A percentile compares a stretch with the other conserved stretches of the same genome.
Conservation (phyloP, 345 rosid genomes). For the Pistacia vera region DNA sequence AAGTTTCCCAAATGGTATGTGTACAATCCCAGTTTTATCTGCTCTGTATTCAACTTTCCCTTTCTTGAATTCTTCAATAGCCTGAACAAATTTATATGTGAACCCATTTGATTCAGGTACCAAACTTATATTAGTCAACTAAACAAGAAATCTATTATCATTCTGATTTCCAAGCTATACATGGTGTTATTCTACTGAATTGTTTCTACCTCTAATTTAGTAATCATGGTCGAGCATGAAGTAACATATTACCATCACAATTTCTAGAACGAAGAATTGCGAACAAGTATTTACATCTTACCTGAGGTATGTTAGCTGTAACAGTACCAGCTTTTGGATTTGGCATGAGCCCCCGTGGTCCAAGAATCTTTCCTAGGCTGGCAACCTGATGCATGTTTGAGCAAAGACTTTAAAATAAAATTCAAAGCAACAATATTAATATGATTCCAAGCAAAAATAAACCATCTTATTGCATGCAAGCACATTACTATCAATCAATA, state of each 20-base stretch:
- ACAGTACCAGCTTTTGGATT: constrained; percentile 99
- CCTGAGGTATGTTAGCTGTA: constrained; percentile 87
- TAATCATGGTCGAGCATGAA: constrained; percentile 5
- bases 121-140: not conserved
- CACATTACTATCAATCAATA: not conserved
- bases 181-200: not conserved
- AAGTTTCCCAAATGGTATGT: constrained; percentile 85
- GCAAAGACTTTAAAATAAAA: constrained; percentile 12
- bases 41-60: constrained; percentile 95
- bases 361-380: constrained; percentile 90
- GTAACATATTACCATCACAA: not conserved
- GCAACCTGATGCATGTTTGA: constrained; percentile 66
- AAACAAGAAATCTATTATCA: not conserved
- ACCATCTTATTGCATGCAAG: not conserved
- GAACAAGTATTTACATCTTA: constrained; percentile 23
- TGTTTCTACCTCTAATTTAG: not conserved
- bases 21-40: constrained; percentile 98
- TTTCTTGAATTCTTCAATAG: constrained; percentile 92
- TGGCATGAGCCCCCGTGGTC: constrained; percentile 99
- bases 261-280: not conserved
- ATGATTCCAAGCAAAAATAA: constrained; percentile 4
- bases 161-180: not conserved
- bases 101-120: not conserved
- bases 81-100: constrained; percentile 45
- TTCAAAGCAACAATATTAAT: not conserved